Evolutionary conservation across 83 land plant species (phyloP).

Genomic region (Picea engelmannii): DNA sequence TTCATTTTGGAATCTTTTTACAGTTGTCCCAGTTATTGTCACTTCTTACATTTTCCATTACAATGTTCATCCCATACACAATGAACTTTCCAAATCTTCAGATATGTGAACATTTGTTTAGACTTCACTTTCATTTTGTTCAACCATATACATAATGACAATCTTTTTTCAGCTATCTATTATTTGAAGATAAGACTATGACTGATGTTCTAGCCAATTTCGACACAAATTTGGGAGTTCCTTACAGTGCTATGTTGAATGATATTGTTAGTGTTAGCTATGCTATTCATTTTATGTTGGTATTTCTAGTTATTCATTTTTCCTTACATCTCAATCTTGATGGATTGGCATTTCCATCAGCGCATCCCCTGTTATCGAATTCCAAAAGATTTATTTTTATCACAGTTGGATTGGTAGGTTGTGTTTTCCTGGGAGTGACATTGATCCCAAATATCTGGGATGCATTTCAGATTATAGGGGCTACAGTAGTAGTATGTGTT

Average conservation of each 20-base stretch:
- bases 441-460: conserved; percentile 92
- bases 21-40: conserved; percentile 87
- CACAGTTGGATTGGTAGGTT: conserved; percentile 40
- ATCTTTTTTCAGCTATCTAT: conserved; percentile 76
- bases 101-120: conserved; percentile 51
- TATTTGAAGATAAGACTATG: conserved; percentile 79
- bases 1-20: conserved; percentile 70
- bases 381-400: conserved; percentile 58
- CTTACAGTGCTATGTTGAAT: no score
- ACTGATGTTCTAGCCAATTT: conserved; percentile 91
- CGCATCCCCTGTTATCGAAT: conserved; percentile 45
- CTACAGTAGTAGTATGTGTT: background rate
- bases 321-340: conserved; percentile 84
- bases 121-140: conserved; percentile 65
- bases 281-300: conserved; percentile 48
- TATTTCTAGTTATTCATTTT: conserved; percentile 63
- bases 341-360: conserved; percentile 68
- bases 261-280: conserved; percentile 16
- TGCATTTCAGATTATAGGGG: conserved; percentile 90
- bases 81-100: conserved; percentile 57
- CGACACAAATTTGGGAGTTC: conserved; percentile 37
- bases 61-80: conserved; percentile 67
- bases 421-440: conserved; percentile 70
- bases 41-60: conserved; percentile 25
- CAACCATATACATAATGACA: conserved; percentile 71